Evolutionary conservation across 225 moss, liverwort and hornwort species (phyloP).

Genomic region (Pseudisothecium myosuroides): DNA sequence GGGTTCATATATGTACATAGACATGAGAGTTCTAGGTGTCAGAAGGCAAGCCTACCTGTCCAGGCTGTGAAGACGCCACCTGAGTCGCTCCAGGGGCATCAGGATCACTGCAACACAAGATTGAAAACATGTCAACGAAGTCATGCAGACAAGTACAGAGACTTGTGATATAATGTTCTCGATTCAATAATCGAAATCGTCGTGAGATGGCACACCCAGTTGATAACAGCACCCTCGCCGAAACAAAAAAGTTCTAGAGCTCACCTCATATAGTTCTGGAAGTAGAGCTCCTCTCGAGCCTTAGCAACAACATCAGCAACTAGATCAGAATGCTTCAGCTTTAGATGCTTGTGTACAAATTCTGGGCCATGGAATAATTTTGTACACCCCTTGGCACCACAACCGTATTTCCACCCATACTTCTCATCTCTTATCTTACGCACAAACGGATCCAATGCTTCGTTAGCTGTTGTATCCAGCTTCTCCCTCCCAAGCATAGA

Average conservation of each 20-base stretch:
- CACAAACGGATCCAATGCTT: slow-evolving; percentile 95
- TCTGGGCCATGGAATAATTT: slow-evolving; percentile 98
- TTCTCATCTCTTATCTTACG: slow-evolving; percentile 99
- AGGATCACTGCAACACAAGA: slow-evolving; percentile 49
- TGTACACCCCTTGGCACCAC: slow-evolving; percentile 98
- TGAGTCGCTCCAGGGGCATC: slow-evolving; percentile 87
- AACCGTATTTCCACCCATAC: slow-evolving; percentile 99
- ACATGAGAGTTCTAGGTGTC: background rate
- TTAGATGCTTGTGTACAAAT: slow-evolving; percentile 98
- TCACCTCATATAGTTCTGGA: slow-evolving; percentile 97
- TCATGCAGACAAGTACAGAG: background rate
- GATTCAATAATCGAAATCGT: background rate
- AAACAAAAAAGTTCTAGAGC: background rate
- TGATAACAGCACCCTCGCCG: background rate
- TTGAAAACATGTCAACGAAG: background rate
- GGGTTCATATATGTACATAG: background rate
- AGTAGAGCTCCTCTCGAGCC: slow-evolving; percentile 93
- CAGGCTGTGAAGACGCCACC: slow-evolving; percentile 38
- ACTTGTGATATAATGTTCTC: background rate
- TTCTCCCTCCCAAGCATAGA: slow-evolving; percentile 97
- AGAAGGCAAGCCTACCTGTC: slow-evolving; percentile 32
- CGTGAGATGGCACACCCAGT: background rate
- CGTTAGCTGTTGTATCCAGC: slow-evolving; percentile 90
- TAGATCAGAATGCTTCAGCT: slow-evolving; percentile 93
- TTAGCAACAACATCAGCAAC: slow-evolving; percentile 95